phyloP scores from a whole-genome alignment of 177 flowering plant genomes.

The Vitis hybrid region DNA sequence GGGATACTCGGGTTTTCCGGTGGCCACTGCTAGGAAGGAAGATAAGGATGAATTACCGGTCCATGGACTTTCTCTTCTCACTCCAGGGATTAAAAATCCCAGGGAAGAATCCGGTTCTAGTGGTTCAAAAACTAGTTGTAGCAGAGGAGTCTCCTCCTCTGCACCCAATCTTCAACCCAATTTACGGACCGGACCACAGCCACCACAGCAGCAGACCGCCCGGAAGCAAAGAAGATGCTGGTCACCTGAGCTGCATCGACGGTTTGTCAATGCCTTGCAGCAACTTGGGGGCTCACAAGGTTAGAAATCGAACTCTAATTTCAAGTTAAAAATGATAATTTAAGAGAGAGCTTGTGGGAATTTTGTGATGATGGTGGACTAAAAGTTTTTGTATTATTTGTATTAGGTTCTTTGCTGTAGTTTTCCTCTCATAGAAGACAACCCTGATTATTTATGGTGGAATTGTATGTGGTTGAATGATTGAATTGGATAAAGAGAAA shows the following conservation, averaged over 20 bases:
- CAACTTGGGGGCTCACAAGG: slow-evolving; percentile 83
- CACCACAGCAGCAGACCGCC: slow-evolving; percentile 28
- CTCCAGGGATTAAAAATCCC: slow-evolving; percentile 40
- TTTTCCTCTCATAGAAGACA: not conserved
- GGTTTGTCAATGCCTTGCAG: slow-evolving; percentile 69
- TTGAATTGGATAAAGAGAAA: not conserved
- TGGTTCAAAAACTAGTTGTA: slow-evolving; percentile 27
- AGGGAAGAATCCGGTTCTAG: slow-evolving; percentile 28
- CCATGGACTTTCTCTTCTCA: slow-evolving; percentile 48
- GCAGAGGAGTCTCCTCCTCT: slow-evolving; percentile 27
- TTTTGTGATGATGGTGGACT: not conserved
- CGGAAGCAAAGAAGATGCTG: slow-evolving; percentile 88
- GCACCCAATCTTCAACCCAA: slow-evolving; percentile 21
- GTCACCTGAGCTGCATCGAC: slow-evolving; percentile 84
- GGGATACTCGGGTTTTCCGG: slow-evolving; percentile 27
- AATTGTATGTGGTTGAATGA: not conserved
- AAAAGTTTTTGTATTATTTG: not conserved
- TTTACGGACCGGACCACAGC: slow-evolving; percentile 19
- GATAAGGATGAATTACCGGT: slow-evolving; percentile 36
- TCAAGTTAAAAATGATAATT: not conserved
- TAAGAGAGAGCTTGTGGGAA: not conserved
- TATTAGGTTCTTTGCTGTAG: not conserved
- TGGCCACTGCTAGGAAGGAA: slow-evolving; percentile 26
- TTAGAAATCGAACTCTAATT: slow-evolving; percentile 13
- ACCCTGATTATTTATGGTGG: not conserved